Conservation (phyloP, 805 yeast genomes). For the Wickerhamomyces bovis region DNA sequence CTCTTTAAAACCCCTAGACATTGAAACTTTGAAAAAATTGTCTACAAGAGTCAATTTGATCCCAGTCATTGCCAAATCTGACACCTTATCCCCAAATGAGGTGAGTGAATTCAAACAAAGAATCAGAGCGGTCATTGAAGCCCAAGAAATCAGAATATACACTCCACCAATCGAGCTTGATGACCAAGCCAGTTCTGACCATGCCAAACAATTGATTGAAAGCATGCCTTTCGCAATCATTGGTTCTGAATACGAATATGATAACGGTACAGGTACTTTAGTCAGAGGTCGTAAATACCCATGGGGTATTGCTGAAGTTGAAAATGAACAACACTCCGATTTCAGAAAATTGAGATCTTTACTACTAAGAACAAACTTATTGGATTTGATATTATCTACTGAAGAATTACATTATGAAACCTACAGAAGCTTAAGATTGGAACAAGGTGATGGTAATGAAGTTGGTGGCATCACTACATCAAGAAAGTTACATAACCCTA, state of each 20-base stretch:
- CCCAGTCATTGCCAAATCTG: constrained; percentile 55
- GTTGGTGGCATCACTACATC: constrained; percentile 36
- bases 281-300: constrained; percentile 82
- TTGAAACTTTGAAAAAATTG: constrained; percentile 80
- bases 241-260: constrained; percentile 48
- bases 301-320: constrained; percentile 88
- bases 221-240: constrained; percentile 68
- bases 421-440: constrained; percentile 69
- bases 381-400: constrained; percentile 75
- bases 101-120: constrained; percentile 33
- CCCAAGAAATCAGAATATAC: constrained; percentile 51
- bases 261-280: constrained; percentile 44
- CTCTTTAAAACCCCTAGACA: constrained; percentile 79
- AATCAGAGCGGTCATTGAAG: constrained; percentile 74
- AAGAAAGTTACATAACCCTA: constrained; percentile 69
- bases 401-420: constrained; percentile 78
- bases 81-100: constrained; percentile 23
- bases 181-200: constrained; percentile 72
- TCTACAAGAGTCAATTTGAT: constrained; percentile 78
- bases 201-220: constrained; percentile 69
- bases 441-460: constrained; percentile 33
- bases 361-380: constrained; percentile 74
- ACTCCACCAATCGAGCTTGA: constrained; percentile 78
- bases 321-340: constrained; percentile 81
- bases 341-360: constrained; percentile 75